Conservation (phyloP, 805 yeast genomes). For the Yarrowia sp. region DNA sequence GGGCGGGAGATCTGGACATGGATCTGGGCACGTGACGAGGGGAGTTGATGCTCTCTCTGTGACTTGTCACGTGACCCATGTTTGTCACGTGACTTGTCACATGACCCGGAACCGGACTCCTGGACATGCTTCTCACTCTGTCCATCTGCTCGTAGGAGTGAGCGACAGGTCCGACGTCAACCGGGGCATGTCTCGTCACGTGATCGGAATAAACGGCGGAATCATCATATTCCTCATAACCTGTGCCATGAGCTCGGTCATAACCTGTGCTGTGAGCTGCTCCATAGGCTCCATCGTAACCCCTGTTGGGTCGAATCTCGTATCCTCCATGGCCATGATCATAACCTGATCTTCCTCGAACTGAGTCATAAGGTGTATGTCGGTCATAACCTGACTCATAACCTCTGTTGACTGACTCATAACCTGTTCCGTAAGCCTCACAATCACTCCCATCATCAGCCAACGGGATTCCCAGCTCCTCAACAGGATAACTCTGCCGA, state of each 20-base stretch:
- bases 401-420: background rate
- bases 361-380: no score
- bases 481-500: conserved; percentile 15
- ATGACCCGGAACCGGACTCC: no score
- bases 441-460: conserved; percentile 13
- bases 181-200: conserved; percentile 3
- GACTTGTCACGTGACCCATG: no score
- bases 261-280: background rate
- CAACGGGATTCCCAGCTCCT: conserved; percentile 2
- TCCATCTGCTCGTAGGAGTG: background rate
- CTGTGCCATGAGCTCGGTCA: background rate
- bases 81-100: no score
- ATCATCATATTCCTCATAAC: background rate
- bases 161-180: background rate
- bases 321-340: conserved; percentile 9
- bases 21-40: background rate
- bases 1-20: no score
- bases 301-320: background rate
- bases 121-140: background rate
- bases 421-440: background rate
- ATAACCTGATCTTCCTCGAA: background rate
- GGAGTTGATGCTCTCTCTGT: no score
- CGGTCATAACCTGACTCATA: background rate
- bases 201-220: background rate
- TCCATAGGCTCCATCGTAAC: background rate